phyloP scores from a whole-genome alignment of 352 stramenopile genomes.

The Aphanomyces astaci region DNA sequence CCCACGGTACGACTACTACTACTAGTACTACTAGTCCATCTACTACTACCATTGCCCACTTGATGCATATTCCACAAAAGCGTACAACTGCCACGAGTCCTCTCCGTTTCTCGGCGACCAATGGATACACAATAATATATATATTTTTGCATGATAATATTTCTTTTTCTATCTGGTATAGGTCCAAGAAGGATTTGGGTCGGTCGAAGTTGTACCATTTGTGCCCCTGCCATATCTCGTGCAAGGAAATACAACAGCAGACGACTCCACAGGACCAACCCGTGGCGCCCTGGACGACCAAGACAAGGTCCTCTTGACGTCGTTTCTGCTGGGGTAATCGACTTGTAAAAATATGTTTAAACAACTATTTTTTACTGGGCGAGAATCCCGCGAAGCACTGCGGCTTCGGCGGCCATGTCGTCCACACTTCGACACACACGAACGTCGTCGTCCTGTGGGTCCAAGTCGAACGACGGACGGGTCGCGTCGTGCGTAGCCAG shows the following conservation, averaged over 20 bases:
- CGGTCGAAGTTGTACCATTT: conserved; percentile 66
- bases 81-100: too few species aligned
- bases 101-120: too few species aligned
- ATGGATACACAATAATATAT: too few species aligned
- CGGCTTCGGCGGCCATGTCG: conserved; percentile 16
- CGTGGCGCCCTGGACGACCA: neutral
- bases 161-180: too few species aligned
- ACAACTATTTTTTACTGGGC: too few species aligned
- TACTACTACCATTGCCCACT: neutral
- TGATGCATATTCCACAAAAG: conserved; percentile 14
- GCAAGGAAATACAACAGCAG: too few species aligned
- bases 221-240: neutral
- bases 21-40: too few species aligned
- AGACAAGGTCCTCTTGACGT: conserved; percentile 7
- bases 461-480: too few species aligned
- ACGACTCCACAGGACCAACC: too few species aligned
- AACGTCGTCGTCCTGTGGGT: conserved; percentile 1
- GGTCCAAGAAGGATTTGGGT: conserved; percentile 61
- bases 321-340: conserved; percentile 10
- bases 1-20: conserved; percentile 37
- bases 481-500: too few species aligned
- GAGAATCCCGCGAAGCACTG: neutral
- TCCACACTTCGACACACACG: neutral
- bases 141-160: too few species aligned
- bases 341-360: neutral